These are phyloP conservation scores for Alternaria conjuncta DNA, from an alignment of 2,329 filamentous ascomycete species.

Conservation along the genomic window DNA sequence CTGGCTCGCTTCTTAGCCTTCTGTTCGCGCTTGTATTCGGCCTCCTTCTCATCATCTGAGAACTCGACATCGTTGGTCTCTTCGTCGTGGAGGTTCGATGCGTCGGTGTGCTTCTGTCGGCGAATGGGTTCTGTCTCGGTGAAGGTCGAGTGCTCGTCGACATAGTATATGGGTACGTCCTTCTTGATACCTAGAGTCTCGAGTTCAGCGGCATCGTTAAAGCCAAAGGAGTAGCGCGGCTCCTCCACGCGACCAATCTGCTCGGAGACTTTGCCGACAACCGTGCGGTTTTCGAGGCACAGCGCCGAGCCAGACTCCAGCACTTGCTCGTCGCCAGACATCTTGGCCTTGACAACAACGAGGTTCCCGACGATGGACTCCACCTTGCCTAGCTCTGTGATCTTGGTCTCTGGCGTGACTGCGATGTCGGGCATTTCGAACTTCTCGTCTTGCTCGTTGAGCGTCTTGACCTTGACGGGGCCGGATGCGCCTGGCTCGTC, in stretches of 20 bases:
- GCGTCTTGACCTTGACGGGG: slow-evolving; percentile 71
- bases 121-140: slow-evolving; percentile 87
- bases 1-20: slow-evolving; percentile 66
- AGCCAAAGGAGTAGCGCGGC: slow-evolving; percentile 84
- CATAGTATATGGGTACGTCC: slow-evolving; percentile 78
- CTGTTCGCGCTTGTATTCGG: slow-evolving; percentile 67
- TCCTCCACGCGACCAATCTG: slow-evolving; percentile 85
- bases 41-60: slow-evolving; percentile 94
- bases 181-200: slow-evolving; percentile 69
- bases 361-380: slow-evolving; percentile 80
- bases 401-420: slow-evolving; percentile 78
- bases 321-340: slow-evolving; percentile 81
- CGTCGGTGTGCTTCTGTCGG: slow-evolving; percentile 84
- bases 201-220: slow-evolving; percentile 72
- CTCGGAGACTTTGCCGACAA: slow-evolving; percentile 84
- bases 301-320: slow-evolving; percentile 84
- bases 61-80: slow-evolving; percentile 94
- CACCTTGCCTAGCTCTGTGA: slow-evolving; percentile 76
- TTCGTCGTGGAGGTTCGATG: slow-evolving; percentile 93
- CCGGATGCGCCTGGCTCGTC: slow-evolving; percentile 77
- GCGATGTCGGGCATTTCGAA: slow-evolving; percentile 73
- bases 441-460: slow-evolving; percentile 72
- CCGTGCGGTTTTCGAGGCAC: slow-evolving; percentile 74
- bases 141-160: slow-evolving; percentile 76
- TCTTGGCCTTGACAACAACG: slow-evolving; percentile 78